Conservation (phyloP, 2,329 filamentous ascomycete genomes). For the Purpureocillium lavendulum region DNA sequence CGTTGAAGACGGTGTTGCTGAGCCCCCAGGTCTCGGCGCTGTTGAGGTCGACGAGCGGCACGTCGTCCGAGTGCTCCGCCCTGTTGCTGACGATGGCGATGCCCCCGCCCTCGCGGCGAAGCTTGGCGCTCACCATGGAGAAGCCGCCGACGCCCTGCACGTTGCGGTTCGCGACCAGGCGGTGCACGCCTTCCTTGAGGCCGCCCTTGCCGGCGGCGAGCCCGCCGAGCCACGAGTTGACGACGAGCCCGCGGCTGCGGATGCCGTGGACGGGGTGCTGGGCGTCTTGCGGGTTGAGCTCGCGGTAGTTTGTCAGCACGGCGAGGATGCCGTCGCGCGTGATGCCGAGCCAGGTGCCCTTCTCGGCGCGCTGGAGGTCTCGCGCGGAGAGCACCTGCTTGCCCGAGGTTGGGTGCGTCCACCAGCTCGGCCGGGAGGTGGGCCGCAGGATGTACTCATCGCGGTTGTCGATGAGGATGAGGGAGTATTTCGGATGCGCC, state of each 20-base stretch:
- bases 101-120: slow-evolving; percentile 39
- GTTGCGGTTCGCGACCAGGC: slow-evolving; percentile 41
- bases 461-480: slow-evolving; percentile 71
- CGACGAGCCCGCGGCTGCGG: slow-evolving; percentile 55
- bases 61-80: slow-evolving; percentile 40
- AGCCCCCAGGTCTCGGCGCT: slow-evolving; percentile 47
- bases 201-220: slow-evolving; percentile 30
- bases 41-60: slow-evolving; percentile 48
- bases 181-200: slow-evolving; percentile 40
- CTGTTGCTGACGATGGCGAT: slow-evolving; percentile 57
- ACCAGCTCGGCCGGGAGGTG: slow-evolving; percentile 57
- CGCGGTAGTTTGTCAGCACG: slow-evolving; percentile 59
- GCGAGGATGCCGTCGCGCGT: slow-evolving; percentile 52
- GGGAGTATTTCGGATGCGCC: slow-evolving; percentile 63
- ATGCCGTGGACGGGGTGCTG: slow-evolving; percentile 44
- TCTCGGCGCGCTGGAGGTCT: slow-evolving; percentile 52
- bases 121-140: slow-evolving; percentile 56
- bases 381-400: slow-evolving; percentile 47
- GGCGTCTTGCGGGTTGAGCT: slow-evolving; percentile 39
- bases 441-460: slow-evolving; percentile 64
- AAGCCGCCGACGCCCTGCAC: slow-evolving; percentile 58
- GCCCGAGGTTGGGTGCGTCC: slow-evolving; percentile 37
- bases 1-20: slow-evolving; percentile 52
- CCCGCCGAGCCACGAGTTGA: slow-evolving; percentile 52
- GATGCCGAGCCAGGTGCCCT: slow-evolving; percentile 59